Evolutionary conservation across 495 filamentous ascomycete genomes (phyloP).

Genomic region (Jackrogersella multiformis): DNA sequence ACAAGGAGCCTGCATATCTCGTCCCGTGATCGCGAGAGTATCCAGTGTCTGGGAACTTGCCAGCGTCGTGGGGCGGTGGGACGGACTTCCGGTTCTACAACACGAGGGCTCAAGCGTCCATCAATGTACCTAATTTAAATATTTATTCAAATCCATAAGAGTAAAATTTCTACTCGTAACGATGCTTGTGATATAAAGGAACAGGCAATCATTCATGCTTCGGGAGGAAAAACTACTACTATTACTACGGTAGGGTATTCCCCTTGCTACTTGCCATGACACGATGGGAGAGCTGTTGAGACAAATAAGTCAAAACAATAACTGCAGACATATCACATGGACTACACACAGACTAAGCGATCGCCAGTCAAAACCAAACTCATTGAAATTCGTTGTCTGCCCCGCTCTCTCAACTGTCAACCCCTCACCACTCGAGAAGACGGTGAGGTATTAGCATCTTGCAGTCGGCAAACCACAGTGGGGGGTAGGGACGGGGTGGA

Average conservation of each 20-base stretch:
- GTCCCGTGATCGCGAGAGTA: constrained; percentile 37
- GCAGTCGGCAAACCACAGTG: constrained; percentile 31
- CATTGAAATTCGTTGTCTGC: constrained; percentile 30
- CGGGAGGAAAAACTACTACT: no score
- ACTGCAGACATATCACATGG: constrained; percentile 2
- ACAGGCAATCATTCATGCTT: no score
- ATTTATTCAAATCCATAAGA: no score
- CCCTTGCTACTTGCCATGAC: background rate
- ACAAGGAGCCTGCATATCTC: constrained; percentile 7
- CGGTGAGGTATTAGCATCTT: constrained; percentile 31
- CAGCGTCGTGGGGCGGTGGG: constrained; percentile 32
- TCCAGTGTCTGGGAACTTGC: constrained; percentile 36
- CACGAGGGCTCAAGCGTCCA: background rate
- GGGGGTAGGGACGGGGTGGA: no score
- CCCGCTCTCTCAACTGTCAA: constrained; percentile 36
- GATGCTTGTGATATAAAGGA: no score
- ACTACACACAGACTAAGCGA: constrained; percentile 10
- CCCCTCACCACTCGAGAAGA: constrained; percentile 27
- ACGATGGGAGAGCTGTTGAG: background rate
- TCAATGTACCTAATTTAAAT: no score
- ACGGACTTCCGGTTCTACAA: constrained; percentile 30
- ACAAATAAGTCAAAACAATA: background rate
- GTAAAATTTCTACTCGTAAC: background rate
- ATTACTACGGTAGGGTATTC: background rate
- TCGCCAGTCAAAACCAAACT: constrained; percentile 15